phyloP scores from a whole-genome alignment of 108 stramenopile species.

The Skeletonema potamos region DNA sequence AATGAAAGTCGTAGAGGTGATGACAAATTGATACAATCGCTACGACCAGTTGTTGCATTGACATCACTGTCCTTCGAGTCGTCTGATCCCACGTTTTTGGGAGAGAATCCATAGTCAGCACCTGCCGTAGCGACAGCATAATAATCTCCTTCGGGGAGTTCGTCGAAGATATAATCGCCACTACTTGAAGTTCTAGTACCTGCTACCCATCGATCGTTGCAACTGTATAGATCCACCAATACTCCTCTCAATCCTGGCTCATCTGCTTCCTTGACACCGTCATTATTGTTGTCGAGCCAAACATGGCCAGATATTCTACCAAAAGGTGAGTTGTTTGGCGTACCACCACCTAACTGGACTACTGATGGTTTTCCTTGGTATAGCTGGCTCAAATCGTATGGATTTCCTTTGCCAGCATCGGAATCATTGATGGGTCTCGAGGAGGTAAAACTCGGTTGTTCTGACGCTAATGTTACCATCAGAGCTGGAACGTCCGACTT shows the following conservation, averaged over 20 bases:
- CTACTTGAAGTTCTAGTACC: constrained; percentile 22
- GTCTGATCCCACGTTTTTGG: neutral
- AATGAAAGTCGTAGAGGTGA: neutral
- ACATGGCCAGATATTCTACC: constrained; percentile 25
- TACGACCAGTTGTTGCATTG: constrained; percentile 9
- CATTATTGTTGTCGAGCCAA: constrained; percentile 18
- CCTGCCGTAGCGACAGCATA: constrained; percentile 16
- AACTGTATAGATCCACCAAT: constrained; percentile 29
- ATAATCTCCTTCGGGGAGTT: constrained; percentile 20
- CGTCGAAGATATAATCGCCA: constrained; percentile 38
- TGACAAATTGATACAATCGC: constrained; percentile 28
- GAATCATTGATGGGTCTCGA: neutral
- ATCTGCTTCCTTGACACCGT: constrained; percentile 7
- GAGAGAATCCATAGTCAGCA: neutral
- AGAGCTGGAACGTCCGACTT: neutral
- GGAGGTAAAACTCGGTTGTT: neutral
- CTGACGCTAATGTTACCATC: neutral
- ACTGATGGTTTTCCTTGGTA: neutral
- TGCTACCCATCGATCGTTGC: constrained; percentile 24
- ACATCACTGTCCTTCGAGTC: constrained; percentile 13
- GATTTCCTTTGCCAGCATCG: neutral
- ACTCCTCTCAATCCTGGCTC: constrained; percentile 36
- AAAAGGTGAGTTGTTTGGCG: neutral
- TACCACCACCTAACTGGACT: neutral
- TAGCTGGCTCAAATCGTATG: neutral